Conservation (phyloP, 1,284 basidiomycete genomes). For the Fomitopsis palustris region DNA sequence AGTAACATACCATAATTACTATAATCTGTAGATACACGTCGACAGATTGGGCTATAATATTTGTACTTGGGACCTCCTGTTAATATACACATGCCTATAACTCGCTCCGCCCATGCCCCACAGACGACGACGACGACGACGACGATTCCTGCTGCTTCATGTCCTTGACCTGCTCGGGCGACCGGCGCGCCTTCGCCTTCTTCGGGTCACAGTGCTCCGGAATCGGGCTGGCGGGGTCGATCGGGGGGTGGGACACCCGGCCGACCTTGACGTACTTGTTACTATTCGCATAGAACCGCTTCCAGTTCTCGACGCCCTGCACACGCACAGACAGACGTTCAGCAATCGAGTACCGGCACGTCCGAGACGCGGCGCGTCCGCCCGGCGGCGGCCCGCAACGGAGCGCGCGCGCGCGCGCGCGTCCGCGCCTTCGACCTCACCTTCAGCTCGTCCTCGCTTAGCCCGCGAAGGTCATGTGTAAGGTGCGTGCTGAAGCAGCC, state of each 20-base stretch:
- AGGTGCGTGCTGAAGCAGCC: conserved; percentile 89
- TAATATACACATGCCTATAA: conserved; percentile 23
- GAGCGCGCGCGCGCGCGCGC: neutral
- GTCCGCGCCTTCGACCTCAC: conserved; percentile 33
- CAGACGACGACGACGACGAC: neutral
- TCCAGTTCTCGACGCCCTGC: conserved; percentile 83
- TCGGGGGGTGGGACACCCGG: conserved; percentile 66
- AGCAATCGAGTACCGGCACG: neutral
- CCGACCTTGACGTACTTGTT: conserved; percentile 79
- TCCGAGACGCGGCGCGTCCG: neutral
- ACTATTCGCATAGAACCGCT: conserved; percentile 81
- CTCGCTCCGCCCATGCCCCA: conserved; percentile 29
- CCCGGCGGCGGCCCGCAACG: neutral
- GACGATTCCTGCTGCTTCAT: conserved; percentile 13
- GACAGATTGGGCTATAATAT: neutral
- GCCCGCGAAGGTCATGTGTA: conserved; percentile 86
- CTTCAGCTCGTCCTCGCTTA: conserved; percentile 67
- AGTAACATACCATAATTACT: neutral
- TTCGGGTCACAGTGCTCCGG: conserved; percentile 76
- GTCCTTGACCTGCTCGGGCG: conserved; percentile 19
- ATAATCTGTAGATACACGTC: conserved; percentile 7
- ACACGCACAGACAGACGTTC: neutral
- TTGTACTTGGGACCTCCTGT: neutral
- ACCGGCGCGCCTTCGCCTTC: conserved; percentile 32
- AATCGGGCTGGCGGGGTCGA: conserved; percentile 76